phyloP scores from a whole-genome alignment of 805 yeast genomes.

The Yamadazyma sp. region DNA sequence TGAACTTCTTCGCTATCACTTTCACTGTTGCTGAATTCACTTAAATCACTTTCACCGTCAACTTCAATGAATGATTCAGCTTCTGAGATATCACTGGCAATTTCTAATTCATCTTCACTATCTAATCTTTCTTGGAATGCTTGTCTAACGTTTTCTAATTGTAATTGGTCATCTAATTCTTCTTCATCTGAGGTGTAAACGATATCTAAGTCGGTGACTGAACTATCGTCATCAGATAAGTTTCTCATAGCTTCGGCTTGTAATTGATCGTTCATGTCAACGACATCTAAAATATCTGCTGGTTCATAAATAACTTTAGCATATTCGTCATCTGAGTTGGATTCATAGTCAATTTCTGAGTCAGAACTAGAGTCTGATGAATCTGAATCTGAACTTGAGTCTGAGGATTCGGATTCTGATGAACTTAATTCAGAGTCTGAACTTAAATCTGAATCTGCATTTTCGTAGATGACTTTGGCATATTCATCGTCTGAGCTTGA shows the following conservation, averaged over 20 bases:
- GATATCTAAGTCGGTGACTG: conserved; percentile 21
- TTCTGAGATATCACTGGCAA: conserved; percentile 24
- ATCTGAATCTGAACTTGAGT: conserved; percentile 5
- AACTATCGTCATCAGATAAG: conserved; percentile 17
- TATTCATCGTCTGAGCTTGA: conserved; percentile 8
- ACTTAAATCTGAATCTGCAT: conserved; percentile 7
- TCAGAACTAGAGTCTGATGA: conserved; percentile 3
- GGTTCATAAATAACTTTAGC: conserved; percentile 21
- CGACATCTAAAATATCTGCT: conserved; percentile 29
- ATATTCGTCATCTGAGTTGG: conserved; percentile 10
- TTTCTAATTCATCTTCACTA: conserved; percentile 23
- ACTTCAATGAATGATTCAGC: conserved; percentile 19
- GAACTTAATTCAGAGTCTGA: conserved; percentile 8
- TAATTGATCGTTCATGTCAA: conserved; percentile 39
- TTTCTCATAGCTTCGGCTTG: conserved; percentile 28
- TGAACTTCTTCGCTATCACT: conserved; percentile 16
- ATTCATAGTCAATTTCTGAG: conserved; percentile 1
- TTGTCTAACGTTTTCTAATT: conserved; percentile 36
- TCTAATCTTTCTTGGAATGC: conserved; percentile 31
- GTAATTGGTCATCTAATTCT: conserved; percentile 28
- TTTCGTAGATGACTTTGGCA: conserved; percentile 18
- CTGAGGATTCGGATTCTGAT: conserved; percentile 3
- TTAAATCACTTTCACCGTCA: conserved; percentile 29
- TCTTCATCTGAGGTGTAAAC: conserved; percentile 28
- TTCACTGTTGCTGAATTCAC: too few relatives aligned